A percentile compares a stretch with the other conserved stretches of the same genome.
These are phyloP conservation scores for Clavaria fumosa DNA, from an alignment of 768 basidiomycete genomes.

Conservation along the genomic window DNA sequence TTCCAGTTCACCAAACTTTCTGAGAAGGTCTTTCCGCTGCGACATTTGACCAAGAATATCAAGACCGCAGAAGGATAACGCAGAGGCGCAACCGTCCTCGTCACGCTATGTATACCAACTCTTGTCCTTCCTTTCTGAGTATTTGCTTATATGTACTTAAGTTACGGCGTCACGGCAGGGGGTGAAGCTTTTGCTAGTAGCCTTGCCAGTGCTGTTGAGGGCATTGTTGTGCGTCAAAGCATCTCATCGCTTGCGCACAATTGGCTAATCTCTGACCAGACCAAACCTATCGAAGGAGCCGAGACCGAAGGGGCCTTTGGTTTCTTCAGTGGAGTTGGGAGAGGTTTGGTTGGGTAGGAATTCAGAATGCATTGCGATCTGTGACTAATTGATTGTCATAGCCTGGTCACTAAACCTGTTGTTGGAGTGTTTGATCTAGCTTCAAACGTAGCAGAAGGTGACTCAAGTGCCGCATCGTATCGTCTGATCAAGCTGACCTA, in stretches of 20 bases:
- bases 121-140: background rate
- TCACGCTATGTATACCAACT: conserved; percentile 69
- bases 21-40: conserved; percentile 79
- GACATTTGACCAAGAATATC: conserved; percentile 93
- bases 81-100: conserved; percentile 89
- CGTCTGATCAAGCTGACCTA: conserved; percentile 3
- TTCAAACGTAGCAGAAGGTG: conserved; percentile 87
- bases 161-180: conserved; percentile 92
- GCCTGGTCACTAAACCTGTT: conserved; percentile 91
- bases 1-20: background rate
- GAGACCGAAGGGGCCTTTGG: conserved; percentile 88
- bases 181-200: conserved; percentile 89
- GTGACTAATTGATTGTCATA: background rate
- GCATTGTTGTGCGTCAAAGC: conserved; percentile 53
- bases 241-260: background rate
- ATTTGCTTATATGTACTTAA: conserved; percentile 15
- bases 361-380: background rate
- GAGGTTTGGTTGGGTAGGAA: conserved; percentile 81
- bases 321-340: conserved; percentile 96
- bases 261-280: conserved; percentile 30
- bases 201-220: conserved; percentile 91
- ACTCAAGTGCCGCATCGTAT: background rate
- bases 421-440: conserved; percentile 95
- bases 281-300: conserved; percentile 95
- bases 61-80: conserved; percentile 72